Base-by-base conservation (phyloP, 2,329 filamentous ascomycete species). In the Cercospora citrullina region DNA sequence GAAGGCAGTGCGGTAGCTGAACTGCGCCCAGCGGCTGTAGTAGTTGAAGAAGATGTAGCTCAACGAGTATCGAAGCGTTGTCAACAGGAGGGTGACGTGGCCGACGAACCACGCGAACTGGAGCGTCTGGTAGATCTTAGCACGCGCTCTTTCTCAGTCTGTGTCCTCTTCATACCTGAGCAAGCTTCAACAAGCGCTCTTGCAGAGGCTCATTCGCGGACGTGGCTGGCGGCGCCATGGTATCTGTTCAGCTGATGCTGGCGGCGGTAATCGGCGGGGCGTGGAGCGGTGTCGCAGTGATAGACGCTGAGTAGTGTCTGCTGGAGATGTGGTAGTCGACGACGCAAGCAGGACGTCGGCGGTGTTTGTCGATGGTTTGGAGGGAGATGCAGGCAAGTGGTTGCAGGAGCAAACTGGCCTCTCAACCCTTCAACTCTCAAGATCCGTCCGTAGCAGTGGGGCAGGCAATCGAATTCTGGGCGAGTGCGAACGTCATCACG, bases 11-110 rank as follows among this genome's bases (percentile, higher is more conserved):
- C 95, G 94, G 84, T 99, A 99, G 66, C 91, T 91, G 80, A 95
- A 89, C 73, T 87, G 86, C 59, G 94, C 94, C 84, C 89, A 88
- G 78, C 87, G 83, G 67, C 89, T 89, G 79, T 91, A 91, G 80
- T 89, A 93, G 86, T 96, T 96, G 86, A 98, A 91, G 77, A 91
- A 90, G 67, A 97, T 82, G 84, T 93, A 96, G 60, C 93, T 96
- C 70, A 98, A 81, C 71, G 85, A 82, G 81, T 98, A 99, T 79
- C 93, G 91, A 77, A 91, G 79, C 63, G 94, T 92, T 77, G 89
- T 90, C 74, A 96, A 83, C 73, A 99, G 90, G 70, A 98, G 88
- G 45, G 90, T 91, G 69, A 97, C 84, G 80, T 99, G 95, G 74
- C 94, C 96, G 76, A 73, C 78, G 72, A 81, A 81, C 79, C 79